These are phyloP conservation scores for Colletotrichum zoysiae DNA, from an alignment of 2,329 filamentous ascomycete genomes.

Conservation along the genomic window DNA sequence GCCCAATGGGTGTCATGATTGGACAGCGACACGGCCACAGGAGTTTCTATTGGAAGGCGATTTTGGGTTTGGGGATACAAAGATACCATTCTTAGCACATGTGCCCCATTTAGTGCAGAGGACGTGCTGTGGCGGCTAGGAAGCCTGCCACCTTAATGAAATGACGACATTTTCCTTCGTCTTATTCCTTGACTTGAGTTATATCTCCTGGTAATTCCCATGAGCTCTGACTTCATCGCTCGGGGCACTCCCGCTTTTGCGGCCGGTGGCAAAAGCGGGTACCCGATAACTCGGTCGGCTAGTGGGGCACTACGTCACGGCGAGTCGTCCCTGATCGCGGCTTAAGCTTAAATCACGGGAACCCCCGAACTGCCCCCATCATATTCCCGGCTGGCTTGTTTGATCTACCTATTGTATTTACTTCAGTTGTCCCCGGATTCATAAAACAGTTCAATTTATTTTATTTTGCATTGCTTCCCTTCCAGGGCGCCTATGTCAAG, in stretches of 20 bases:
- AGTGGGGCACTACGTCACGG: conserved; percentile 38
- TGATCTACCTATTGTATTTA: neutral
- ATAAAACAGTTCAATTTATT: neutral
- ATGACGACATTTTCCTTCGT: conserved; percentile 17
- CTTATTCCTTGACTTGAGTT: neutral
- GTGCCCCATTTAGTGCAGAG: neutral
- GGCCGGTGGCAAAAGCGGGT: conserved; percentile 19
- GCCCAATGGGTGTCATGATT: neutral
- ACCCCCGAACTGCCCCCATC: conserved; percentile 14
- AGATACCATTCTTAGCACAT: conserved; percentile 40
- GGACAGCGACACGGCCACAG: neutral
- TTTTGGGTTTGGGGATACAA: conserved; percentile 13
- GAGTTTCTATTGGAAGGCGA: conserved; percentile 18
- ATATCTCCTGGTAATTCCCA: neutral
- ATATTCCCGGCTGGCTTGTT: conserved; percentile 6
- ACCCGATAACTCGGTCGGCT: conserved; percentile 23
- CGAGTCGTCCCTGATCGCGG: conserved; percentile 12
- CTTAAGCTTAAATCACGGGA: conserved; percentile 26
- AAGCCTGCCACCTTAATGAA: conserved; percentile 25
- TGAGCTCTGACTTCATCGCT: conserved; percentile 21
- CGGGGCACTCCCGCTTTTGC: conserved; percentile 16
- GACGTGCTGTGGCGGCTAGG: conserved; percentile 7
- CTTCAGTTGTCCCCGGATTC: neutral
- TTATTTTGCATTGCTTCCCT: no score
- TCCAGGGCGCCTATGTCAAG: no score